phyloP scores from a whole-genome alignment of 768 basidiomycete species.

The Collybia mongolica region DNA sequence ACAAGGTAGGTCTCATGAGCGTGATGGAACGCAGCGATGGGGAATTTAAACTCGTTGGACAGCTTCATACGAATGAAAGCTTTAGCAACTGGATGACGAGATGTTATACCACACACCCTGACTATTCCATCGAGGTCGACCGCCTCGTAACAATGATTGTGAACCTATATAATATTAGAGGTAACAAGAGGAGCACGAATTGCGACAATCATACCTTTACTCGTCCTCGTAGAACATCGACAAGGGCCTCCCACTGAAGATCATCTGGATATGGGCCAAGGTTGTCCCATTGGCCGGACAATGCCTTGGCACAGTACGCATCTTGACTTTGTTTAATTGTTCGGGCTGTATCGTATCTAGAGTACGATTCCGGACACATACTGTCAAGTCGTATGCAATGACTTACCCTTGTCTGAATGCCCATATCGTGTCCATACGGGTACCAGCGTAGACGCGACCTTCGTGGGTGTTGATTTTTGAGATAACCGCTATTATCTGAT shows the following conservation, averaged over 20 bases:
- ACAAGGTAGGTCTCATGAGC: slow-evolving; percentile 84
- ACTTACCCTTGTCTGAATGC: slow-evolving; percentile 63
- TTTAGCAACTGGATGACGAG: background rate
- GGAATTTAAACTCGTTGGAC: slow-evolving; percentile 82
- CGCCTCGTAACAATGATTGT: slow-evolving; percentile 54
- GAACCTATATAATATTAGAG: slow-evolving; percentile 32
- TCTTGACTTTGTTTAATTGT: slow-evolving; percentile 69
- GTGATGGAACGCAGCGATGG: slow-evolving; percentile 74
- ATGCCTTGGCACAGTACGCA: slow-evolving; percentile 55
- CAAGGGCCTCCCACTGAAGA: slow-evolving; percentile 76
- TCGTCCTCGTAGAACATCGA: slow-evolving; percentile 74
- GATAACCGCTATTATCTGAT: slow-evolving; percentile 6
- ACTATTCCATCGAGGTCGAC: slow-evolving; percentile 75
- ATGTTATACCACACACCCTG: slow-evolving; percentile 41
- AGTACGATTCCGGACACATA: slow-evolving; percentile 7
- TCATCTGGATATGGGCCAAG: slow-evolving; percentile 65
- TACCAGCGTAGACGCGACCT: slow-evolving; percentile 39
- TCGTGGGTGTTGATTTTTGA: slow-evolving; percentile 3
- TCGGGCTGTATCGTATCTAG: slow-evolving; percentile 61
- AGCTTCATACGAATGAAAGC: slow-evolving; percentile 40
- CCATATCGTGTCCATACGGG: slow-evolving; percentile 71
- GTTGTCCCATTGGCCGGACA: slow-evolving; percentile 42
- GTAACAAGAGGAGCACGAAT: background rate
- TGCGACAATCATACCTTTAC: slow-evolving; percentile 53
- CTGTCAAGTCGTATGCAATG: background rate